A percentile compares a stretch with the other conserved stretches of the same genome.
These are phyloP conservation scores for Oropetium thomaeum DNA, from an alignment of 176 grass and related monocot species.

Conservation along the genomic window DNA sequence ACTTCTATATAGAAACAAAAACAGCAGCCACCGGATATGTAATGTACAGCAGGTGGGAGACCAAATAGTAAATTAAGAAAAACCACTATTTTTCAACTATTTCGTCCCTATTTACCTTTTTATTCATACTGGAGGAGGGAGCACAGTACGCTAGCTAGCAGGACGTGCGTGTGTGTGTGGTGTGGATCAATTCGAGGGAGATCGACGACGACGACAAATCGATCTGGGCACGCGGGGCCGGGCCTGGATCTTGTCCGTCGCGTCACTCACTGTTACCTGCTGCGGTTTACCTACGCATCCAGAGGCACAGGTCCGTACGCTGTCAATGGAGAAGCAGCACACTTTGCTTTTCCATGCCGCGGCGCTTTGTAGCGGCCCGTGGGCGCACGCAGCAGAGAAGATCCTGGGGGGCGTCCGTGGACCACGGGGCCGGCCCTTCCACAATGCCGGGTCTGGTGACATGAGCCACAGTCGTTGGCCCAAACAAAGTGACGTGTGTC, in stretches of 20 bases:
- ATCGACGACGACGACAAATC: not conserved
- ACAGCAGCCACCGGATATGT: not conserved
- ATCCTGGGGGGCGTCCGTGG: slow-evolving; percentile 10
- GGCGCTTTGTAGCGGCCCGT: slow-evolving; percentile 24
- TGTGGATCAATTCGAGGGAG: not conserved
- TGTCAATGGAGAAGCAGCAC: not conserved
- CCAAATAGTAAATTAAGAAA: slow-evolving; percentile 52
- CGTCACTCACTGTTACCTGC: slow-evolving; percentile 15
- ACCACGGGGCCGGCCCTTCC: slow-evolving; percentile 23
- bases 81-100: slow-evolving; percentile 37
- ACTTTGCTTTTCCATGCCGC: slow-evolving; percentile 34
- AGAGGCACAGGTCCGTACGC: slow-evolving; percentile 14
- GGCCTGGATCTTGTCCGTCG: not conserved
- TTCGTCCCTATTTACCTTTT: slow-evolving; percentile 28
- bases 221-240: not conserved
- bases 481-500: slow-evolving; percentile 41
- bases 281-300: slow-evolving; percentile 19
- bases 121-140: not conserved
- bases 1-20: not conserved
- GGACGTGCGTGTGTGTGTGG: not conserved
- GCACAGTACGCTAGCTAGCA: not conserved
- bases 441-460: slow-evolving; percentile 54
- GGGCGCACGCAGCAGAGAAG: not conserved
- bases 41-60: slow-evolving; percentile 9
- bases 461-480: slow-evolving; percentile 44